Percentiles rank a stretch among this genome's conserved stretches.
Evolutionary conservation across 1,139 yeast species (phyloP).

Genomic region (Candida frijolesensis): DNA sequence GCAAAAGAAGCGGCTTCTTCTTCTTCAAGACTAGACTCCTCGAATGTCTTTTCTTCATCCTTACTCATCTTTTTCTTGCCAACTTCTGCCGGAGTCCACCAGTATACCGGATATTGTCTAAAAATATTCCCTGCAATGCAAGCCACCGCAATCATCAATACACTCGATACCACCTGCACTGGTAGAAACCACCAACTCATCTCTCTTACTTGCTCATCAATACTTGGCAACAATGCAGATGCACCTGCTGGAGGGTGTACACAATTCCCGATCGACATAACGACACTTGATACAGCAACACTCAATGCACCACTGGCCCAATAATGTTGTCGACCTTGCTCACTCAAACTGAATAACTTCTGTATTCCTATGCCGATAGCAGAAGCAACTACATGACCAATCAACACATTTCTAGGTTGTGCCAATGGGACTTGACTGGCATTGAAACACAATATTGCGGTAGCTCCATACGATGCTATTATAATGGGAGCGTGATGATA

Average conservation of each 20-base stretch:
- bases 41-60: neutral
- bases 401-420: slow-evolving; percentile 62
- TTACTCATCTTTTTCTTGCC: neutral
- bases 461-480: slow-evolving; percentile 67
- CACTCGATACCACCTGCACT: slow-evolving; percentile 52
- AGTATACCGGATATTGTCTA: slow-evolving; percentile 57
- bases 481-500: slow-evolving; percentile 52
- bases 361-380: slow-evolving; percentile 57
- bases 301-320: slow-evolving; percentile 67
- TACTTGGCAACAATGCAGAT: slow-evolving; percentile 61
- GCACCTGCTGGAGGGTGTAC: slow-evolving; percentile 82
- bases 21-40: slow-evolving; percentile 3
- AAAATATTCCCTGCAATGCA: slow-evolving; percentile 57
- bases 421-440: slow-evolving; percentile 60
- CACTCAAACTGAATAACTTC: slow-evolving; percentile 52
- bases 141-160: slow-evolving; percentile 55
- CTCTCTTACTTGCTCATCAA: slow-evolving; percentile 45
- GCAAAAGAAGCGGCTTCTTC: slow-evolving; percentile 6
- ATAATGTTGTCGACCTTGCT: slow-evolving; percentile 43
- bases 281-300: slow-evolving; percentile 57
- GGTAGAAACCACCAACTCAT: slow-evolving; percentile 76
- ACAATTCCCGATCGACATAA: slow-evolving; percentile 59
- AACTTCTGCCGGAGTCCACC: slow-evolving; percentile 57
- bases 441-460: slow-evolving; percentile 64
- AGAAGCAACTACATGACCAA: slow-evolving; percentile 60